Evolutionary conservation across 345 rosid genomes (phyloP).

Genomic region (Aegle marmelos): DNA sequence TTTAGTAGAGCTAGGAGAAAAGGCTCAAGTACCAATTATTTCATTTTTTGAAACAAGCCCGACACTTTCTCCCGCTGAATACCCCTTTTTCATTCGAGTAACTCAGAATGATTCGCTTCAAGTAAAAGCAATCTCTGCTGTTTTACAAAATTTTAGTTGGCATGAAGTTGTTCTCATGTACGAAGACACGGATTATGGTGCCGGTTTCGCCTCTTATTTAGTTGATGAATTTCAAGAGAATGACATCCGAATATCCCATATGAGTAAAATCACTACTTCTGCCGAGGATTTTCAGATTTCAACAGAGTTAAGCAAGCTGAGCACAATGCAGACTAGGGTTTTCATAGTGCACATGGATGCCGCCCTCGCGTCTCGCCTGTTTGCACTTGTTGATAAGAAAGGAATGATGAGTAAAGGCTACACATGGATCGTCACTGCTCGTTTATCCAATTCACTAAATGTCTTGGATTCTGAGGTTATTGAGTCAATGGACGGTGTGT

Average conservation of each 20-base stretch:
- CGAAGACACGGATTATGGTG: conserved; percentile 37
- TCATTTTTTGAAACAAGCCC: conserved; percentile 35
- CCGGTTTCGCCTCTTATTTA: conserved; percentile 29
- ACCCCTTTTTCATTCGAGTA: conserved; percentile 28
- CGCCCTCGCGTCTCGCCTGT: conserved; percentile 26
- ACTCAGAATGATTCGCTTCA: conserved; percentile 28
- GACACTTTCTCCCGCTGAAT: conserved; percentile 6
- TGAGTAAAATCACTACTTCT: conserved; percentile 18
- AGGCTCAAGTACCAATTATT: conserved; percentile 37
- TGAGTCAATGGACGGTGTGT: conserved; percentile 12
- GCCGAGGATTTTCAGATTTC: conserved; percentile 19
- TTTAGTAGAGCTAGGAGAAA: conserved; percentile 26
- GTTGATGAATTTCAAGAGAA: conserved; percentile 25
- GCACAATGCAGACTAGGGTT: conserved; percentile 32
- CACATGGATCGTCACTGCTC: conserved; percentile 40
- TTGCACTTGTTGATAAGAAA: conserved; percentile 18
- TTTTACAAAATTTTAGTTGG: conserved; percentile 34
- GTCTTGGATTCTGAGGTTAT: neutral
- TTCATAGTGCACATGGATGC: conserved; percentile 39
- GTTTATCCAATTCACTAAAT: conserved; percentile 10
- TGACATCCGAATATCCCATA: conserved; percentile 18
- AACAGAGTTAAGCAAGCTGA: conserved; percentile 25
- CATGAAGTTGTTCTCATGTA: conserved; percentile 31
- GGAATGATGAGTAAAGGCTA: conserved; percentile 35
- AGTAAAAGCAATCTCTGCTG: conserved; percentile 25